Evolutionary conservation across 2,329 filamentous ascomycete genomes (phyloP), one percentile per base, ranked within the genome.

Genomic region (Coleophoma crateriformis): DNA sequence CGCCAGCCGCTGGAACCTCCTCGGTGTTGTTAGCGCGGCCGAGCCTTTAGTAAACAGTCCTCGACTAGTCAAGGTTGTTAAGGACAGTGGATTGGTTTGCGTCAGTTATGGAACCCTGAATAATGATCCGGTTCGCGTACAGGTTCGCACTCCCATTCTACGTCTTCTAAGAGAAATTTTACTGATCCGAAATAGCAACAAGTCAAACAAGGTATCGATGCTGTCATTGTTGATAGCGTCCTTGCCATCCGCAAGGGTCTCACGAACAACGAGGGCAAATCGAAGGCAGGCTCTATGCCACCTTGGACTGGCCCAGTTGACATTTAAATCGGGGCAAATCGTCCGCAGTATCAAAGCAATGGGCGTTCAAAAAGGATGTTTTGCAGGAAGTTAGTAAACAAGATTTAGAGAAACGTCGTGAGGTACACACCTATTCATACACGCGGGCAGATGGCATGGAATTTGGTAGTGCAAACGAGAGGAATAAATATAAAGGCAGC

Each of bases 201-300:
- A 84, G 89, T 95, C 10, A 88, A 89, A 48, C 89, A 96, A 69
- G 92, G 94, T 44, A 96, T 99, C 54, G 94, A 99, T 65, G 94
- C 94, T 1, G 92, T 99, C 48, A 99, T 99, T 63, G 94, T 97
- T 13, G 94, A 99, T 66, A 94, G 83, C 54, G 92, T 99, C 3
- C 79, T 97, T 32, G 89, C 89, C 38, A 96, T 99, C 58, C 84
- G 92, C 43, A 90, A 96, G 68, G 92, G 90, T 1, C 77, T 99
- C 2, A 64, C 61, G 0, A 64, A 63, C 43, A 63, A 59, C 19
- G 53, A 38, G 15, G 35, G 35, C 14, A 44, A 44, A 33, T 20
- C 22, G 6, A 44, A 44, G 34, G 8, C 27, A 7, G 35, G 19
- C 11, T 20, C 41, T 17, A 32, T 44, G 41, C 20, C 22, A 32